These are phyloP conservation scores for Gautieria morchelliformis DNA, from an alignment of 768 basidiomycete genomes.

Conservation along the genomic window DNA sequence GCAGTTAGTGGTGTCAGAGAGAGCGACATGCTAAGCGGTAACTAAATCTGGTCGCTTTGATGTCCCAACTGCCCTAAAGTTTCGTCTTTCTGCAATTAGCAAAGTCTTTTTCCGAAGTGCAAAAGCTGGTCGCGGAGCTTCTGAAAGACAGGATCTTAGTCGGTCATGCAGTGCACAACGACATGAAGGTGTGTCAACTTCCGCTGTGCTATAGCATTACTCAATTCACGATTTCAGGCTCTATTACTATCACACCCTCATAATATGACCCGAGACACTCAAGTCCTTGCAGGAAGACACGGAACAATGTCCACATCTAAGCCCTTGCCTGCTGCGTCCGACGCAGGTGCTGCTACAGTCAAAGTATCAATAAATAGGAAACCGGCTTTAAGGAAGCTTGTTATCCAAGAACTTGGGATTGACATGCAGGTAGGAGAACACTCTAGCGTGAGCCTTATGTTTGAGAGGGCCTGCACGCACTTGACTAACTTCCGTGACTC, in stretches of 20 bases:
- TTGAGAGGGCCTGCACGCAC: neutral
- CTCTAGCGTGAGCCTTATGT: constrained; percentile 56
- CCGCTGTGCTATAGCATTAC: neutral
- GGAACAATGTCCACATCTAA: neutral
- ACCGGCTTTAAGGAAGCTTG: constrained; percentile 72
- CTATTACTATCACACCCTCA: constrained; percentile 66
- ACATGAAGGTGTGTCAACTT: constrained; percentile 56
- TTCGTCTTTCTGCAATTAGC: constrained; percentile 32
- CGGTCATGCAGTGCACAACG: constrained; percentile 88
- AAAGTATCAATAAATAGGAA: constrained; percentile 39
- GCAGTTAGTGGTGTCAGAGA: constrained; percentile 78
- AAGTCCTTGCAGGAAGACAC: constrained; percentile 40
- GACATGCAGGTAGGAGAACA: constrained; percentile 87
- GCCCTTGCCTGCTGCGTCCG: neutral
- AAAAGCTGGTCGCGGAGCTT: constrained; percentile 66
- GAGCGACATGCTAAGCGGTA: constrained; percentile 63
- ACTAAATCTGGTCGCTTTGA: constrained; percentile 10
- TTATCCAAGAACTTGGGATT: constrained; percentile 67
- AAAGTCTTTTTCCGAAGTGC: constrained; percentile 68
- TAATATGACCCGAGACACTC: constrained; percentile 58
- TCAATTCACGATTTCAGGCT: constrained; percentile 28
- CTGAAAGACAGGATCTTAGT: constrained; percentile 72
- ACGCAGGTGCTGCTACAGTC: neutral
- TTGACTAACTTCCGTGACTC: neutral
- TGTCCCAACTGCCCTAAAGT: neutral